Evolutionary conservation across 2,329 filamentous ascomycete genomes (phyloP), one percentile per base, ranked within the genome.

Genomic region (Graphilbum ipis-grandicollis): DNA sequence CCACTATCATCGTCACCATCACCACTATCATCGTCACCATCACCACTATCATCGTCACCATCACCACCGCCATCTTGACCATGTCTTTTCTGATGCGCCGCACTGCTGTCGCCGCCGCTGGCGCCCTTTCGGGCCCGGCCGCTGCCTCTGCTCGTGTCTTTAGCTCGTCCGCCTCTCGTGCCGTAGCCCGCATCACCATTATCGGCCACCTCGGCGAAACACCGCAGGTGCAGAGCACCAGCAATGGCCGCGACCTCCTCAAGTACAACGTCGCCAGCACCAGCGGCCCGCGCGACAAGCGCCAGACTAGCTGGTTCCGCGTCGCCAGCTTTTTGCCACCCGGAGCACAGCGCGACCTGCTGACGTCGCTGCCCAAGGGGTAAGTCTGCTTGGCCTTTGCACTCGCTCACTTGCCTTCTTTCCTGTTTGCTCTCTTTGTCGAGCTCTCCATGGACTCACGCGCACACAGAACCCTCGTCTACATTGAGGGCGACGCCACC

Each of bases 281-380:
- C 55, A 56, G 55, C 41, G 84, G 84, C 13, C 59, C 65, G 42
- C 63, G 60, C 45, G 79, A 88, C 14, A 79, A 82, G 57, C 66
- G 73, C 52, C 68, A 74, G 53, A 82, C 79, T 22, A 90, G 78
- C 65, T 96, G 81, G 80, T 96, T 92, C 68, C 68, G 67, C 40
- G 65, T 96, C 38, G 65, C 75, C 25, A 74, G 67, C 60, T 96
- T 96, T 54, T 48, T 61, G 36, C 60, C 63, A 13, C 75, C 82
- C 45, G 81, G 79, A 12, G 57, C 68, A 35, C 65, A 69, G 53
- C 75, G 77, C 51, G 81, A 93, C 44, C 78, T 71, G 51, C 54
- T 93, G 47, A 60, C 81, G 51, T 63, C 59, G 50, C 58, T 94
- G 56, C 73, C 74, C 38, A 96, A 94, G 66, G 88, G 88, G 82